Percentiles rank a stretch among this genome's conserved stretches.
phyloP scores from a whole-genome alignment of 139 green algal genomes.

The Bryopsis sp. region DNA sequence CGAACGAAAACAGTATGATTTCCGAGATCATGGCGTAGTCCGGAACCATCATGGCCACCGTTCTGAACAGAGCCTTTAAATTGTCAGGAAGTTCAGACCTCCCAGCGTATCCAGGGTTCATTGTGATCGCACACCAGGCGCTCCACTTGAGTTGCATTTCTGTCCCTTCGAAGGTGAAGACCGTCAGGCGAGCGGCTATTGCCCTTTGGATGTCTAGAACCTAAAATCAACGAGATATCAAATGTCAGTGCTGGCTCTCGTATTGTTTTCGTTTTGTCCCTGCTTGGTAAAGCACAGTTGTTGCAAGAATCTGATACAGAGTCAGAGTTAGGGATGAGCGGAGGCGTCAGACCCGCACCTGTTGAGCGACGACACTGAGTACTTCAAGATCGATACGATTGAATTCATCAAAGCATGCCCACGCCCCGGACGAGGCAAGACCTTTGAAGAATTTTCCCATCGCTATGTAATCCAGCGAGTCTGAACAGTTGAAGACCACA shows the following conservation, averaged over 20 bases:
- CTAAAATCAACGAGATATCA: not conserved
- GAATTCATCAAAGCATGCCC: conserved; percentile 40
- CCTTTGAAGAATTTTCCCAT: conserved; percentile 48
- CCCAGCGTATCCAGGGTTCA: conserved; percentile 48
- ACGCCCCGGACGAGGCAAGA: conserved; percentile 29
- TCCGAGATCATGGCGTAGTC: conserved; percentile 54
- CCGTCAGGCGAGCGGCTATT: conserved; percentile 24
- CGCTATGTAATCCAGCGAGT: conserved; percentile 46
- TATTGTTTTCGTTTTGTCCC: too few species aligned
- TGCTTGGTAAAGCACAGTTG: too few species aligned
- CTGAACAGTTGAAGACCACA: conserved; percentile 59
- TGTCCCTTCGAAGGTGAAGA: conserved; percentile 33
- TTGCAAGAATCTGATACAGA: too few species aligned
- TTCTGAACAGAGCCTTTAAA: conserved; percentile 53
- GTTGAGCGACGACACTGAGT: conserved; percentile 52
- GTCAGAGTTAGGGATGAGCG: too few species aligned
- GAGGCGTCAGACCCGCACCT: too few species aligned
- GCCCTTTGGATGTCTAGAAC: conserved; percentile 55
- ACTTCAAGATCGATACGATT: conserved; percentile 42
- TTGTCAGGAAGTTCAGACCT: conserved; percentile 53
- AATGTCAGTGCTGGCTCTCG: not conserved
- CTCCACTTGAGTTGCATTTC: conserved; percentile 35
- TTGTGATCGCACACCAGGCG: conserved; percentile 42
- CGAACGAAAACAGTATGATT: conserved; percentile 54
- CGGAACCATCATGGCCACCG: conserved; percentile 46